Percentiles rank a stretch among this genome's conserved stretches.
These are phyloP conservation scores for Pyrenophora seminiperda DNA, from an alignment of 2,329 filamentous ascomycete species.

Conservation along the genomic window DNA sequence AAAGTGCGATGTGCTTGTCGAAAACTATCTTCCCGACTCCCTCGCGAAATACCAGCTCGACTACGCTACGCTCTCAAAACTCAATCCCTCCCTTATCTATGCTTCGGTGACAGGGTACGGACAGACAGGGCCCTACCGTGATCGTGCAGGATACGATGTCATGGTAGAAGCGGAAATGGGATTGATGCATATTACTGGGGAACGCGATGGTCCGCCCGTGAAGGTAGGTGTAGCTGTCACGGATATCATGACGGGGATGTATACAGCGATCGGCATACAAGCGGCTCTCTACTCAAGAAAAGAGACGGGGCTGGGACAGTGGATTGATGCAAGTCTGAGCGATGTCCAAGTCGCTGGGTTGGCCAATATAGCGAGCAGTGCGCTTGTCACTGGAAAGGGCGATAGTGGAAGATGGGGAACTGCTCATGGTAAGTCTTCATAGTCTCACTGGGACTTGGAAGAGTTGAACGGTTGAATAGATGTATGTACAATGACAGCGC, in stretches of 20 bases:
- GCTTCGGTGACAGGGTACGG: constrained; percentile 96
- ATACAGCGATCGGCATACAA: constrained; percentile 93
- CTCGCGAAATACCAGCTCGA: constrained; percentile 89
- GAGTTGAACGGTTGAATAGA: neutral
- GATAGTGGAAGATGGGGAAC: constrained; percentile 94
- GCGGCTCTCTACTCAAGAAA: constrained; percentile 79
- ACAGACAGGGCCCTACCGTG: constrained; percentile 86
- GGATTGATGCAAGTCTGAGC: constrained; percentile 86
- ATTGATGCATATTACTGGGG: constrained; percentile 96
- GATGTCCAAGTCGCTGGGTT: constrained; percentile 94
- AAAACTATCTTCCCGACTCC: constrained; percentile 91
- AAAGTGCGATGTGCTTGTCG: constrained; percentile 88
- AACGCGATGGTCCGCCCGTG: constrained; percentile 83
- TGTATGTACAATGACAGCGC: neutral
- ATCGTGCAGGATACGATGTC: constrained; percentile 92
- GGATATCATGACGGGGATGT: constrained; percentile 91
- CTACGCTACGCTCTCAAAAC: constrained; percentile 74
- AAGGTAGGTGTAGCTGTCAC: constrained; percentile 99
- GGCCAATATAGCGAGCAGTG: constrained; percentile 90
- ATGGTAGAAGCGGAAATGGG: constrained; percentile 99
- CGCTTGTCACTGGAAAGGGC: constrained; percentile 81
- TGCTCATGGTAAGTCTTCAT: constrained; percentile 72
- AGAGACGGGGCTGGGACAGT: constrained; percentile 80
- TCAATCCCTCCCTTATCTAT: constrained; percentile 89
- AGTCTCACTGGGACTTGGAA: neutral